These are phyloP conservation scores for Gentiana dahurica DNA, from an alignment of 257 asterid genomes.

Conservation along the genomic window DNA sequence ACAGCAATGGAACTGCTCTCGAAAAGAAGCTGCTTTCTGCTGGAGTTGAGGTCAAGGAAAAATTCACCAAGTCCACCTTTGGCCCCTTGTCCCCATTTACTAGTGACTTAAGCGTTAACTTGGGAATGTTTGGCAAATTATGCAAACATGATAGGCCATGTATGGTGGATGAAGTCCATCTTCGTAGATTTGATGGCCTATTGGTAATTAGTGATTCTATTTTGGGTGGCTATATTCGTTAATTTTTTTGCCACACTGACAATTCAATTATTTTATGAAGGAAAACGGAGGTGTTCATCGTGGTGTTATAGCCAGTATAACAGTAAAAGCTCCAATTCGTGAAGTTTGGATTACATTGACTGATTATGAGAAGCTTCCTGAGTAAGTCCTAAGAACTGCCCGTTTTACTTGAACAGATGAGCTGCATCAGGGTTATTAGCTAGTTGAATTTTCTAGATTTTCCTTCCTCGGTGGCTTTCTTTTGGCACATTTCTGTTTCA, in stretches of 20 bases:
- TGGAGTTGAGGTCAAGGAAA: slow-evolving; percentile 36
- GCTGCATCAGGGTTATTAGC: too few species aligned
- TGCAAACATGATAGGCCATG: slow-evolving; percentile 72
- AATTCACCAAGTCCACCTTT: slow-evolving; percentile 39
- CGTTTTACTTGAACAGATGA: neutral
- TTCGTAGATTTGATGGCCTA: slow-evolving; percentile 92
- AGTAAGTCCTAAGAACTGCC: slow-evolving; percentile 36
- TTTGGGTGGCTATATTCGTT: slow-evolving; percentile 8
- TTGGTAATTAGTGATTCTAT: slow-evolving; percentile 44
- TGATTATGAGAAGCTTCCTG: slow-evolving; percentile 80
- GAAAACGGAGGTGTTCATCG: slow-evolving; percentile 98
- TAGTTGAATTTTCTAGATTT: too few species aligned
- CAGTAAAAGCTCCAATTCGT: slow-evolving; percentile 80
- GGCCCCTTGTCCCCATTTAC: slow-evolving; percentile 55
- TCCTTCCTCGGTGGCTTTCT: too few species aligned
- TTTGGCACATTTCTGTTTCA: too few species aligned
- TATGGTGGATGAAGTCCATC: slow-evolving; percentile 90
- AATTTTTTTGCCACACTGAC: slow-evolving; percentile 14
- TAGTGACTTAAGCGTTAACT: slow-evolving; percentile 45
- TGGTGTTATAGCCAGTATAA: slow-evolving; percentile 86
- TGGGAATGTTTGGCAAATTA: slow-evolving; percentile 80
- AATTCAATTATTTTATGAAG: slow-evolving; percentile 34
- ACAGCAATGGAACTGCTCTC: slow-evolving; percentile 21
- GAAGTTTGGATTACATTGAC: slow-evolving; percentile 91
- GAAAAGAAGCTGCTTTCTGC: slow-evolving; percentile 23